Evolutionary conservation across 345 rosid species (phyloP).

Genomic region (Aquilaria malaccensis): DNA sequence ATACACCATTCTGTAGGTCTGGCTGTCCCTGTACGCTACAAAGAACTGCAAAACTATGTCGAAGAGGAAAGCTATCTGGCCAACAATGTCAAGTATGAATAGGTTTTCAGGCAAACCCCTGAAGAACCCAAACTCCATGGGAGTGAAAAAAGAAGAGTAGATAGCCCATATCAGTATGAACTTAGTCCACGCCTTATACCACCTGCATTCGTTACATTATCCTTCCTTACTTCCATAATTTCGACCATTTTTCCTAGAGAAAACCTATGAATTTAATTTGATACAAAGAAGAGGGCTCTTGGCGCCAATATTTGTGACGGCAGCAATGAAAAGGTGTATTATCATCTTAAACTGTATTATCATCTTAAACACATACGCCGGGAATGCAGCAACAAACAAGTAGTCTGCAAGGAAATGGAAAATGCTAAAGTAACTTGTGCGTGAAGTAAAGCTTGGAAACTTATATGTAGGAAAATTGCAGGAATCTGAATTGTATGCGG

Average conservation of each 20-base stretch:
- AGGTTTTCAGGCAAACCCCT: conserved; percentile 67
- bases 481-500: no score
- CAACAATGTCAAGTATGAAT: conserved; percentile 61
- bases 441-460: no score
- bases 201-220: conserved; percentile 30
- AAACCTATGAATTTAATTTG: background rate
- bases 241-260: background rate
- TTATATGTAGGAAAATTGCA: no score
- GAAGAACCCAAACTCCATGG: conserved; percentile 86
- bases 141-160: conserved; percentile 82
- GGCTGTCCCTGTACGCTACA: conserved; percentile 53
- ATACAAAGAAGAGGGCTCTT: background rate
- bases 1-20: conserved; percentile 47
- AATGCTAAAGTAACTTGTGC: no score
- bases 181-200: conserved; percentile 56
- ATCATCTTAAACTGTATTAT: background rate
- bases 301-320: background rate
- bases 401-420: no score
- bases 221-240: background rate
- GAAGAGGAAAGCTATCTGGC: conserved; percentile 68
- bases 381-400: background rate
- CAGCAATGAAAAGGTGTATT: background rate
- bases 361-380: background rate
- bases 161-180: conserved; percentile 78
- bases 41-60: conserved; percentile 66